Base-by-base conservation (phyloP, 768 basidiomycete genomes). In the Leccinum pellstonianum region DNA sequence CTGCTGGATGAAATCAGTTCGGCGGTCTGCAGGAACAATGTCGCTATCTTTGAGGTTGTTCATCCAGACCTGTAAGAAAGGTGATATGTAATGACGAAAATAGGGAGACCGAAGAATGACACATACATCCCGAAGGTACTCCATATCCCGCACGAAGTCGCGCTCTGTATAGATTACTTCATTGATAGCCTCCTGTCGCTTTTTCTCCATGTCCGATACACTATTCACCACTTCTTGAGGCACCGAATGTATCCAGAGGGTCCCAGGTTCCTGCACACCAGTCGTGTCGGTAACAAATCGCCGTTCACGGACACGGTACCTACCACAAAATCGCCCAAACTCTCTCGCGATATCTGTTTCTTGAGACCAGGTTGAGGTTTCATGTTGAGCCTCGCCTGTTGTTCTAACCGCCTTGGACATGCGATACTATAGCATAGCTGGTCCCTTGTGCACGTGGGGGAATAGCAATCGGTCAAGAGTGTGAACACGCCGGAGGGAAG, bases 101-200 rank as follows among this genome's bases (percentile, higher is more conserved):
- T n/a, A 52, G 43, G 35, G 21, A 53, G 6, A 51, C 57, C 5
- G n/a, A 61, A 56, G 35, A 21, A 55, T 51, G 37, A 41, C 12
- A 68, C 91, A 67, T 68, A 96, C 91, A 71, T 98, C 96, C 63
- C 95, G 88, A 51, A 99, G 83, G 70, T 98, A 98, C 75, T 99
- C 97, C 86, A 98, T 86, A 75, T 98, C 97, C 58, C 93, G 84
- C 49, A 99, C 95, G 74, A 99, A 98, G 77, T 98, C 97, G 27
- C 95, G 84, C 72, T 98, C 97, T 8, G 97, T 99, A 63, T 85
- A 85, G 58, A 86, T 87, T 37, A 97, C 93, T 77, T 99, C 97
- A 70, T 98, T 98, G 78, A 99, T 98, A 21, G 93, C 93, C 73
- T 99, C 97, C 72, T 98, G 96, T 2, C 96, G 84, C 73, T 84